Percentiles rank a stretch among this genome's conserved stretches.
phyloP scores from a whole-genome alignment of 2,329 filamentous ascomycete species.

The Phaeomoniella chlamydospora region DNA sequence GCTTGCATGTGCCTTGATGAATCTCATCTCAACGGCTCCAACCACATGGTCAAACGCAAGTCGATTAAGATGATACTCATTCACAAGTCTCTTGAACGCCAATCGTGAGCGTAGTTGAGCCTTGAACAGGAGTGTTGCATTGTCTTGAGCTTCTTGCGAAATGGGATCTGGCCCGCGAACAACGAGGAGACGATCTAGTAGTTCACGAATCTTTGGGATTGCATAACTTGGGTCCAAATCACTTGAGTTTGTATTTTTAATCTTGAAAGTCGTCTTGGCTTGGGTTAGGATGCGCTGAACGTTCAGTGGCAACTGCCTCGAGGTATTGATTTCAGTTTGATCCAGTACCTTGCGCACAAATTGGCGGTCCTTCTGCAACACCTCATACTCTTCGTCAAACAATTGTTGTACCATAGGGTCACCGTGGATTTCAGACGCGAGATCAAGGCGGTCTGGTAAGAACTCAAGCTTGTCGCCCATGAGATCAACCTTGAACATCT shows the following conservation, averaged over 20 bases:
- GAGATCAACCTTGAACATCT: slow-evolving; percentile 73
- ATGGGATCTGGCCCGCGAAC: slow-evolving; percentile 75
- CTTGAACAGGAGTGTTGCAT: slow-evolving; percentile 84
- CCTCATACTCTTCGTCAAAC: slow-evolving; percentile 78
- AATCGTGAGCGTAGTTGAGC: slow-evolving; percentile 76
- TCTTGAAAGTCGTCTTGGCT: slow-evolving; percentile 78
- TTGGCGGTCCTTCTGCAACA: slow-evolving; percentile 57
- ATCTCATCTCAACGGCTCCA: slow-evolving; percentile 79
- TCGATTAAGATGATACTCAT: slow-evolving; percentile 73
- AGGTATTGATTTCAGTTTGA: slow-evolving; percentile 33
- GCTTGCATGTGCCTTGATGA: slow-evolving; percentile 70
- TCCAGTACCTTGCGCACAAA: slow-evolving; percentile 66
- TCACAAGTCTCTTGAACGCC: slow-evolving; percentile 84
- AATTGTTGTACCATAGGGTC: slow-evolving; percentile 77
- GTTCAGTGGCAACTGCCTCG: slow-evolving; percentile 70
- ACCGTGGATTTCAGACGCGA: slow-evolving; percentile 66
- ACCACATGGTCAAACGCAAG: slow-evolving; percentile 85
- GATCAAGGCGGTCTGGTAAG: slow-evolving; percentile 47
- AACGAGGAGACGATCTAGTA: slow-evolving; percentile 66
- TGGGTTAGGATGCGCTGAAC: slow-evolving; percentile 81
- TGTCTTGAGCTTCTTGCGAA: slow-evolving; percentile 73
- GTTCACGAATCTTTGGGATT: slow-evolving; percentile 59
- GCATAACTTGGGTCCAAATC: slow-evolving; percentile 82
- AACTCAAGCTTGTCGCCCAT: slow-evolving; percentile 56
- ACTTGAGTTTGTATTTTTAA: slow-evolving; percentile 72